phyloP scores from a whole-genome alignment of 495 filamentous ascomycete genomes.

The Aspergillus biplanus region DNA sequence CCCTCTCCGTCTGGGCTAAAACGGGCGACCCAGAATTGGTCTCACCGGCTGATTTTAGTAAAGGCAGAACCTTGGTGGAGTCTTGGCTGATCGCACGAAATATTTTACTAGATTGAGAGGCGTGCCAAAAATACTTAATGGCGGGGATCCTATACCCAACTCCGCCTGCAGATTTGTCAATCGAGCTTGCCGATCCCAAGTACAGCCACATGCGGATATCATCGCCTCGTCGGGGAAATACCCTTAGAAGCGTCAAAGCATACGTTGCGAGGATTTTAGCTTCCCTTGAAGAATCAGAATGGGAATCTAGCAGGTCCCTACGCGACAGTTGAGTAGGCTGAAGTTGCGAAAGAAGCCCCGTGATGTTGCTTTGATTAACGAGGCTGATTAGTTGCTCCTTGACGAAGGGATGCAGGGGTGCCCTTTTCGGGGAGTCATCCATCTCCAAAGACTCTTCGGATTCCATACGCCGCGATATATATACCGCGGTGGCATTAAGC shows the following conservation, averaged over 20 bases:
- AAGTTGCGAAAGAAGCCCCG: constrained; percentile 56
- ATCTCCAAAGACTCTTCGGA: constrained; percentile 45
- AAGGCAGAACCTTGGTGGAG: constrained; percentile 56
- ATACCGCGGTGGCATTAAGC: constrained; percentile 62
- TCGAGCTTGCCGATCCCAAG: constrained; percentile 67
- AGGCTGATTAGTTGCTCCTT: constrained; percentile 63
- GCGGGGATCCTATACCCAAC: constrained; percentile 60
- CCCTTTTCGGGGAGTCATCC: constrained; percentile 34
- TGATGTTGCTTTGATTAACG: constrained; percentile 67
- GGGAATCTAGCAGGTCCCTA: constrained; percentile 27
- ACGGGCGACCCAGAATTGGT: constrained; percentile 19
- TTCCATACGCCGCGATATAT: constrained; percentile 60
- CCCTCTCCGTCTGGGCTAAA: constrained; percentile 39
- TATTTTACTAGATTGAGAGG: constrained; percentile 65
- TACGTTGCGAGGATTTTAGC: constrained; percentile 82
- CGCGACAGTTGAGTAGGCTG: constrained; percentile 34
- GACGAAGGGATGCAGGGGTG: constrained; percentile 58
- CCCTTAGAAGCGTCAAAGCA: constrained; percentile 79
- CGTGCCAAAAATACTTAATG: constrained; percentile 88
- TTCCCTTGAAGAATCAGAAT: constrained; percentile 53
- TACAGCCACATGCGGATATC: constrained; percentile 98
- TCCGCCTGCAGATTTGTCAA: constrained; percentile 36
- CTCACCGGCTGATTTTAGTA: constrained; percentile 52
- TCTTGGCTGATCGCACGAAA: constrained; percentile 68
- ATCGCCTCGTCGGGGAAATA: constrained; percentile 81